These are phyloP conservation scores for Austroboletus niveus DNA, from an alignment of 1,284 basidiomycete genomes.

Conservation along the genomic window DNA sequence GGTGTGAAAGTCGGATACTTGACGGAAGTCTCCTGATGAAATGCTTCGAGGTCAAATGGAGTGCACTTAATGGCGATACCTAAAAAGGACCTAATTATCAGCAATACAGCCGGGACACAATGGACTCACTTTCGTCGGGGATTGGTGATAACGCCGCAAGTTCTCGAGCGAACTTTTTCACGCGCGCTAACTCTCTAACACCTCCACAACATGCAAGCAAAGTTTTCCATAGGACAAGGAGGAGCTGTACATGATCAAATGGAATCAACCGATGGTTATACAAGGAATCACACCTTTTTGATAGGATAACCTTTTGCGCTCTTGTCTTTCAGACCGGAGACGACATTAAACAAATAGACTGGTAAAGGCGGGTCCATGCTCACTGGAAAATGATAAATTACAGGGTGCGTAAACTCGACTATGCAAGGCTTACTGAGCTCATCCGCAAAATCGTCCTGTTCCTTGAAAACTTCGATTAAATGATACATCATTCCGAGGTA, in stretches of 20 bases:
- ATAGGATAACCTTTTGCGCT: conserved; percentile 94
- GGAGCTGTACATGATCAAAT: conserved; percentile 52
- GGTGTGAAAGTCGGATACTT: conserved; percentile 93
- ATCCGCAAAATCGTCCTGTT: conserved; percentile 90
- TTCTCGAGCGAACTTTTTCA: conserved; percentile 85
- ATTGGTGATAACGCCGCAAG: conserved; percentile 67
- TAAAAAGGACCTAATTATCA: conserved; percentile 19
- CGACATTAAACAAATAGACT: conserved; percentile 87
- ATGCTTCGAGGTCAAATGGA: conserved; percentile 84
- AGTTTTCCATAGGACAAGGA: conserved; percentile 97
- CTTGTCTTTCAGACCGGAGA: conserved; percentile 90
- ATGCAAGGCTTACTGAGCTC: conserved; percentile 77
- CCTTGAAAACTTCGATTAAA: conserved; percentile 88
- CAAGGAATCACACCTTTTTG: conserved; percentile 70
- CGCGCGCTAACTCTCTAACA: conserved; percentile 79
- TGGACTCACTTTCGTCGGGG: conserved; percentile 57
- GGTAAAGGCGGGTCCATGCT: conserved; percentile 92
- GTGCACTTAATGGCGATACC: conserved; percentile 74
- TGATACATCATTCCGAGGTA: conserved; percentile 93
- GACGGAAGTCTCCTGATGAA: conserved; percentile 84
- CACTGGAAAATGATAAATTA: conserved; percentile 54
- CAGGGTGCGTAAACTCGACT: conserved; percentile 11
- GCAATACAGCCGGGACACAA: background rate
- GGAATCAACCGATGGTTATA: background rate
- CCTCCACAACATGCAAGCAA: conserved; percentile 92